These are phyloP conservation scores for Trichocomaceae sp. DNA, from an alignment of 2,329 filamentous ascomycete genomes.

Conservation along the genomic window DNA sequence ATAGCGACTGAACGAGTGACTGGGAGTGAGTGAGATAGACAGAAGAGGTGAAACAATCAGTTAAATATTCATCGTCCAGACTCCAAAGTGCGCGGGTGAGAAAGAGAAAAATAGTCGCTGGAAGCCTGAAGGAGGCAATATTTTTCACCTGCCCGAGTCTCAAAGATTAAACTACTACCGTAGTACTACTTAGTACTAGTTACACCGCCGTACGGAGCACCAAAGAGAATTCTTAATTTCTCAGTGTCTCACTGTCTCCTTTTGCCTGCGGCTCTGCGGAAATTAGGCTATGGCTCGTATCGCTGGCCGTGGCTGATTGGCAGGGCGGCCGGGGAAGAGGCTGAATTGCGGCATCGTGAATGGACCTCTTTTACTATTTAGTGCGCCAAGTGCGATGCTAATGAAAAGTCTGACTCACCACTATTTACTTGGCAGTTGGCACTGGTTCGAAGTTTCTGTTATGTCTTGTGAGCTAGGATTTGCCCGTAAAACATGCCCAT, in stretches of 20 bases:
- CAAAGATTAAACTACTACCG: neutral
- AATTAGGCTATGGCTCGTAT: neutral
- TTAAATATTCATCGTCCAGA: neutral
- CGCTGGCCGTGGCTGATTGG: constrained; percentile 1
- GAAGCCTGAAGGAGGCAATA: neutral
- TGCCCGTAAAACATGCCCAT: too few relatives aligned
- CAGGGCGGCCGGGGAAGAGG: neutral
- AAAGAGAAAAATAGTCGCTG: neutral
- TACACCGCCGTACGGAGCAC: too few relatives aligned
- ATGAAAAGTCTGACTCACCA: neutral
- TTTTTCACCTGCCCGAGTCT: neutral
- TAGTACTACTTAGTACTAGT: too few relatives aligned
- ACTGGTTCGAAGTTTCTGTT: too few relatives aligned
- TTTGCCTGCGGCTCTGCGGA: neutral
- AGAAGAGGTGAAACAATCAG: neutral
- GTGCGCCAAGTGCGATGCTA: neutral
- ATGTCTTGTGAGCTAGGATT: too few relatives aligned
- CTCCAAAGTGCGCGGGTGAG: too few relatives aligned
- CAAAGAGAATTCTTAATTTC: too few relatives aligned
- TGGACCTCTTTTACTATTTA: neutral
- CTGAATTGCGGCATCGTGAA: constrained; percentile 1
- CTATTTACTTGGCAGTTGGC: neutral
- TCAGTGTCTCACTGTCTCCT: too few relatives aligned
- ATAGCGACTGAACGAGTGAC: neutral
- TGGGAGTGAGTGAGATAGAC: neutral